Conservation (phyloP, 352 stramenopile species). For the Phytophthora chlamydospora region DNA sequence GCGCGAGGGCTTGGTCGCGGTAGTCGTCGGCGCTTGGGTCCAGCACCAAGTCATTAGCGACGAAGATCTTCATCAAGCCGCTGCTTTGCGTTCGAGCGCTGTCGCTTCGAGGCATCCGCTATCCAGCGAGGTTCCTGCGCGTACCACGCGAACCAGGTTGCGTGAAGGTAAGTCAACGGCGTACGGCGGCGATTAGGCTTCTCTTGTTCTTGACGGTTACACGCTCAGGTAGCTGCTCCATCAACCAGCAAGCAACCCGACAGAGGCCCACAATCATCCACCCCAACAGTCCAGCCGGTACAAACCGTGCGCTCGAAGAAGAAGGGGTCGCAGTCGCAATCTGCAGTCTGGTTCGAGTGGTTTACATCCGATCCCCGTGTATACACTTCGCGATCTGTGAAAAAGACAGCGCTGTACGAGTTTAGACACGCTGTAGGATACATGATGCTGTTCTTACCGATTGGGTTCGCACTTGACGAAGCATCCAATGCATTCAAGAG, state of each 20-base stretch:
- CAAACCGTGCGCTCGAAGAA: too few relatives aligned
- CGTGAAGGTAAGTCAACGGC: slow-evolving; percentile 4
- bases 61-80: neutral
- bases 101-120: neutral
- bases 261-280: too few relatives aligned
- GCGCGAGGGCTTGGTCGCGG: slow-evolving; percentile 6
- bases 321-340: slow-evolving; percentile 10
- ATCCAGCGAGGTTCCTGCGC: slow-evolving; percentile 3
- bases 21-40: slow-evolving; percentile 2
- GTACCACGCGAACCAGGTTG: slow-evolving; percentile 19
- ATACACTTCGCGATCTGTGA: slow-evolving; percentile 8
- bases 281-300: too few relatives aligned
- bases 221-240: too few relatives aligned
- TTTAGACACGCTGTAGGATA: slow-evolving; percentile 16
- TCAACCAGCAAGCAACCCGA: too few relatives aligned
- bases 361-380: slow-evolving; percentile 16
- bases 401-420: slow-evolving; percentile 20
- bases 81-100: neutral
- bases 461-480: slow-evolving; percentile 8
- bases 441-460: slow-evolving; percentile 25
- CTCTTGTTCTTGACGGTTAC: neutral
- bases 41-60: neutral
- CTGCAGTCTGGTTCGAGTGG: slow-evolving; percentile 14
- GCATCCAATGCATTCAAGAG: slow-evolving; percentile 10
- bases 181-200: neutral